These are phyloP conservation scores for Suillus subalutaceus DNA, from an alignment of 768 basidiomycete species.

Conservation along the genomic window DNA sequence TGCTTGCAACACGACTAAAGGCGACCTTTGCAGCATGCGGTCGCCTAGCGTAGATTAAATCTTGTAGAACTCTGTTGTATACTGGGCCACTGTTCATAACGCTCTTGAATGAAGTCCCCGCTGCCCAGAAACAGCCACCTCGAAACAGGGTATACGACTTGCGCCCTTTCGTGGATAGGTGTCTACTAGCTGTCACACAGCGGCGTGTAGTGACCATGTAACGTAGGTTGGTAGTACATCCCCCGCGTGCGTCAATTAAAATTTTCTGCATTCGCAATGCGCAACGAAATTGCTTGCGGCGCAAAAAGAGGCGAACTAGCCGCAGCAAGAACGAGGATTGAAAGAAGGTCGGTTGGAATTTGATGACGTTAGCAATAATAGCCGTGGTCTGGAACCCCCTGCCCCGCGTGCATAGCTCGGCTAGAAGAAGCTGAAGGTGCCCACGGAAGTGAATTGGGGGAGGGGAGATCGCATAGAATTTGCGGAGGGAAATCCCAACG, in stretches of 20 bases:
- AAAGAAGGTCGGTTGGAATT: conserved; percentile 41
- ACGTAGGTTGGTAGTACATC: not conserved
- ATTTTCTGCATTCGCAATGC: conserved; percentile 6
- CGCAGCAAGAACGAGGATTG: conserved; percentile 40
- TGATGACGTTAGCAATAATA: conserved; percentile 44
- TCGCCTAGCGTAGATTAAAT: conserved; percentile 44
- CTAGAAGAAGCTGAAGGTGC: conserved; percentile 47
- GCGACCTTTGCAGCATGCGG: conserved; percentile 47
- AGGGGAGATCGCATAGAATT: conserved; percentile 36
- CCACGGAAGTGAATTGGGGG: conserved; percentile 45
- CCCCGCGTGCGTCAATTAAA: not conserved
- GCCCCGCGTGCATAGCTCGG: conserved; percentile 40
- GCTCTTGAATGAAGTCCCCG: not conserved
- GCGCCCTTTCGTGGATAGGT: not conserved
- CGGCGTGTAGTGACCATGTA: not conserved
- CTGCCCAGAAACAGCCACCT: not conserved
- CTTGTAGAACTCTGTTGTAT: conserved; percentile 24
- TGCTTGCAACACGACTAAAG: conserved; percentile 32
- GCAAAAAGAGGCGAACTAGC: conserved; percentile 42
- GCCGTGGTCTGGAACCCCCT: conserved; percentile 39
- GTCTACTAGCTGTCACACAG: not conserved
- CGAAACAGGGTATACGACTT: not conserved
- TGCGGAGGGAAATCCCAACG: conserved; percentile 39
- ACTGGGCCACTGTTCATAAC: conserved; percentile 22
- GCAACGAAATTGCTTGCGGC: conserved; percentile 40